Evolutionary conservation across 1,284 basidiomycete genomes (phyloP), one percentile per base, ranked within the genome.

Genomic region (Anthracocystis panici-leucophaei): DNA sequence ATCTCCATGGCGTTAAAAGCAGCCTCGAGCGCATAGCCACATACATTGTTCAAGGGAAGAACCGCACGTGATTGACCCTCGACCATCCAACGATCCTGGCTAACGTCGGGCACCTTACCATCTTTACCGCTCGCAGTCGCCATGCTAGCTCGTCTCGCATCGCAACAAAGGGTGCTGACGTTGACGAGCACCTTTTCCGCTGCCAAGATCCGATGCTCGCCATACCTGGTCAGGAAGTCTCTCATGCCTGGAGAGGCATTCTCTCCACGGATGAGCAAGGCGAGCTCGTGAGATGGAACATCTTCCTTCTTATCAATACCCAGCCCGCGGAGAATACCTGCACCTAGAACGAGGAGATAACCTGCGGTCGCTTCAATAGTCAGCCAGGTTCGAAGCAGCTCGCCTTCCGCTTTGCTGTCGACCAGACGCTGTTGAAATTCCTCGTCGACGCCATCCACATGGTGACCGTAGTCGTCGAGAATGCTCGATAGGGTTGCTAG

Each of bases 1-100:
- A 68, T 58, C 51, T 74, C 71, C 56, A 74, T 65, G 5, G 71
- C 71, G 41, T 61, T 74, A 48, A 74, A 68, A 1, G 71, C 71
- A 2, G 71, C 71, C 42, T 74, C 71, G 35, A 74, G 65, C 14
- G 65, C 71, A 31, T 57, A 68, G 10, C 65, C 71, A 35, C 65
- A 65, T 8, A 65, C n/a, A 21, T 74, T 74, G 38, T 57, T 21
- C 38, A 68, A 59, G 0, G 71, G 71, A 29, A 66, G 33, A 9
- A 72, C 57, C 5, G 63, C 49, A 18, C 70, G 70, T 5, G 70
- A 72, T 45, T 59, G 70, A 1, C 64, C 60, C n/a, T 57, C 56
- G 1, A 63, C 45, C 52, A 66, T 57, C 70, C 70, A 72, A 1
- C 29, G 55, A 23, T 35, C 14, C 14, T 53, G 38, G 53, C 21